phyloP scores from a whole-genome alignment of 2,329 filamentous ascomycete species.

The Didymella glomerata region DNA sequence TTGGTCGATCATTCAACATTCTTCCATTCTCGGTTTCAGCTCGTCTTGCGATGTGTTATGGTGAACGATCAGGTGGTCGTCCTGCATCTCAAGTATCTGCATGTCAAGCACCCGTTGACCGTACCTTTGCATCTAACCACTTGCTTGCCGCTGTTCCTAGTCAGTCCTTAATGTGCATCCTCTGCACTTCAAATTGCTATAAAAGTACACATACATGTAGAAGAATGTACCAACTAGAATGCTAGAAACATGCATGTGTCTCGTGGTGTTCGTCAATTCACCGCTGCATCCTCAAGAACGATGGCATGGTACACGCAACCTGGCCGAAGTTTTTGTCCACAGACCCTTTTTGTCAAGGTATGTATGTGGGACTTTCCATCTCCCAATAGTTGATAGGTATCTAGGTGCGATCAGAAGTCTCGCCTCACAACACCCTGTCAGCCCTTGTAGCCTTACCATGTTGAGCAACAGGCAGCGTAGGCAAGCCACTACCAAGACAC shows the following conservation, averaged over 20 bases:
- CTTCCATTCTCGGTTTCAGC: constrained; percentile 16
- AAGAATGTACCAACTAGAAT: constrained; percentile 16
- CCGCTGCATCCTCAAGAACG: neutral
- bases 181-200: constrained; percentile 14
- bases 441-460: neutral
- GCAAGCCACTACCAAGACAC: neutral
- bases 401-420: neutral
- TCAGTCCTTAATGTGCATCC: constrained; percentile 8
- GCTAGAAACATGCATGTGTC: neutral
- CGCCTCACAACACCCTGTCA: neutral
- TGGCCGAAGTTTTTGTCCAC: neutral
- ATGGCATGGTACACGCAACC: neutral
- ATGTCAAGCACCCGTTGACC: constrained; percentile 1
- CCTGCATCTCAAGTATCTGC: neutral
- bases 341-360: neutral
- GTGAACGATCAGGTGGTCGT: constrained; percentile 11
- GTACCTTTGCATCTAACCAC: constrained; percentile 11
- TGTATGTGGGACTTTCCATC: neutral
- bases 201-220: constrained; percentile 18
- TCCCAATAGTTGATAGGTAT: neutral
- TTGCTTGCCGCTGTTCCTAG: constrained; percentile 7
- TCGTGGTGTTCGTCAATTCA: neutral
- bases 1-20: constrained; percentile 23
- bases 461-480: neutral
- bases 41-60: constrained; percentile 16